These are phyloP conservation scores for Stromatinia cepivora DNA, from an alignment of 2,329 filamentous ascomycete genomes.

Conservation along the genomic window DNA sequence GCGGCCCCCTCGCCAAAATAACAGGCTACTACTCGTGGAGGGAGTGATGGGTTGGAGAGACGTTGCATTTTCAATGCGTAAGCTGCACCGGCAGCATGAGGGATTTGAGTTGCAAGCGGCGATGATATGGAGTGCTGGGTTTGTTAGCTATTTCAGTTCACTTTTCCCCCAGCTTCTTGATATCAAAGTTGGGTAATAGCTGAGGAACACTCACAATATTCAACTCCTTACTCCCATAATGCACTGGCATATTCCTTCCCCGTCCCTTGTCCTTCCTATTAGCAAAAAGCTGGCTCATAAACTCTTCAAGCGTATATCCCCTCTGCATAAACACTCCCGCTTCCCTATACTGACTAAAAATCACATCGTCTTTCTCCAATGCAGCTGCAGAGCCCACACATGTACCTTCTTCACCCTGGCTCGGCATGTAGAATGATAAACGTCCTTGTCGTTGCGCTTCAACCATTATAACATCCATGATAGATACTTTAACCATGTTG, in stretches of 20 bases:
- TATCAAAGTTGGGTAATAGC: background rate
- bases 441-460: constrained; percentile 81
- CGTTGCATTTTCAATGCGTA: constrained; percentile 85
- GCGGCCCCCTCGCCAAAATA: constrained; percentile 93
- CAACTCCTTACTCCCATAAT: constrained; percentile 82
- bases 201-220: constrained; percentile 67
- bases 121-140: constrained; percentile 76
- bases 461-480: constrained; percentile 98
- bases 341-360: constrained; percentile 94
- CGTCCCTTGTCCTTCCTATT: constrained; percentile 77
- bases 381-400: constrained; percentile 86
- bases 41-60: constrained; percentile 66
- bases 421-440: constrained; percentile 82
- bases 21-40: constrained; percentile 71
- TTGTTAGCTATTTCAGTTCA: background rate
- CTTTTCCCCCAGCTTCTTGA: no score
- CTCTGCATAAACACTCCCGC: constrained; percentile 87
- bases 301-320: constrained; percentile 82
- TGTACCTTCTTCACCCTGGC: constrained; percentile 66
- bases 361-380: constrained; percentile 77
- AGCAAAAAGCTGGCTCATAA: constrained; percentile 94
- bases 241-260: constrained; percentile 95
- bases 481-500: constrained; percentile 67
- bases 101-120: constrained; percentile 83
- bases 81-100: constrained; percentile 82